Evolutionary conservation across 2,329 filamentous ascomycete species (phyloP).

Genomic region (Septoria petroselini): DNA sequence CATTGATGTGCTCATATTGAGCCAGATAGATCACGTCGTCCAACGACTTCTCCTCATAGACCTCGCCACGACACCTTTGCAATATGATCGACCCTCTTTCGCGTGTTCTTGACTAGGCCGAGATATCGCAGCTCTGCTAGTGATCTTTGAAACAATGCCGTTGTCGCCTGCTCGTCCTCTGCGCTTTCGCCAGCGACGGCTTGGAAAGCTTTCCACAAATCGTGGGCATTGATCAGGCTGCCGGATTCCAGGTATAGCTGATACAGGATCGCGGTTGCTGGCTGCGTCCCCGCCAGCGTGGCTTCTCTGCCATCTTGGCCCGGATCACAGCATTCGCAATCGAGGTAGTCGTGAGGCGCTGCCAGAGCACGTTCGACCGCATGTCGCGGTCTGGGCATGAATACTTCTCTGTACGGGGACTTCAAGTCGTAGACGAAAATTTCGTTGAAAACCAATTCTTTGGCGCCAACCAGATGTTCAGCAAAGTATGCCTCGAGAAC

Average conservation of each 20-base stretch:
- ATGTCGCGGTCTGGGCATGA: slow-evolving; percentile 68
- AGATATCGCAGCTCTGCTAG: slow-evolving; percentile 81
- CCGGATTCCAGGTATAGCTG: slow-evolving; percentile 77
- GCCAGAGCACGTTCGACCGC: slow-evolving; percentile 69
- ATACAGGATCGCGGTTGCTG: slow-evolving; percentile 70
- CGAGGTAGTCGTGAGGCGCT: slow-evolving; percentile 72
- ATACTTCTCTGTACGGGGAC: slow-evolving; percentile 68
- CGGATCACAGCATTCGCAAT: slow-evolving; percentile 63
- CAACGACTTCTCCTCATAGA: slow-evolving; percentile 45
- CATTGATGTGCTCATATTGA: slow-evolving; percentile 56
- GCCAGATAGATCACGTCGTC: not conserved
- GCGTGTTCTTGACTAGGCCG: slow-evolving; percentile 83
- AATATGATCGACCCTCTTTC: slow-evolving; percentile 89
- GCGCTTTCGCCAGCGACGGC: slow-evolving; percentile 54
- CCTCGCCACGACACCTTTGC: slow-evolving; percentile 82
- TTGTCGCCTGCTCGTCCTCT: slow-evolving; percentile 39
- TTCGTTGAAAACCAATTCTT: slow-evolving; percentile 62
- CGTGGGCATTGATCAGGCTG: slow-evolving; percentile 71
- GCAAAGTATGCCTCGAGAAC: slow-evolving; percentile 51
- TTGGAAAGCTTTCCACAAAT: slow-evolving; percentile 75
- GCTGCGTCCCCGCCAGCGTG: slow-evolving; percentile 59
- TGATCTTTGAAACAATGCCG: slow-evolving; percentile 76
- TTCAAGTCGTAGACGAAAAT: slow-evolving; percentile 72
- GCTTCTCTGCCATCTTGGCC: slow-evolving; percentile 43
- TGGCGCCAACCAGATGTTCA: slow-evolving; percentile 48